phyloP scores from a whole-genome alignment of 2,329 filamentous ascomycete species.

The Apiospora aurea region DNA sequence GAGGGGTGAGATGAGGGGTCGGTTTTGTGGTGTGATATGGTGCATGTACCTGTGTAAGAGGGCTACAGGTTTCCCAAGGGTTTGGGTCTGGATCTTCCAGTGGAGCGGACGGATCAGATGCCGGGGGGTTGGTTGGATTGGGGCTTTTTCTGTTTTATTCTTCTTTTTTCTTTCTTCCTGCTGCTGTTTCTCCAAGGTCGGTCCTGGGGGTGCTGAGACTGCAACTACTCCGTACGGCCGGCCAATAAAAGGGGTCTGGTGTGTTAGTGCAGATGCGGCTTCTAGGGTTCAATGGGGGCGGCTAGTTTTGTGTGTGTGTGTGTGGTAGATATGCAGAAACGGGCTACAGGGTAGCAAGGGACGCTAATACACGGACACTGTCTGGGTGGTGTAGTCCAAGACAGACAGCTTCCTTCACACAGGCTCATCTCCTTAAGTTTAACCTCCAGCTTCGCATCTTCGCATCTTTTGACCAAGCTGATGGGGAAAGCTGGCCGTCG shows the following conservation, averaged over 20 bases:
- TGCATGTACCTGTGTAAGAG: neutral
- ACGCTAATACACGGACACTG: neutral
- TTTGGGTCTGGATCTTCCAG: neutral
- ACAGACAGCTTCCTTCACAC: neutral
- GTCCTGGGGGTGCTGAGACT: neutral
- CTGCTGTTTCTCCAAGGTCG: neutral
- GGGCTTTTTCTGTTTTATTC: neutral
- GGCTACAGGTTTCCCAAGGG: conserved; percentile 8
- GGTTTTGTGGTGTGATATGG: neutral
- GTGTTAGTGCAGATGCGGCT: conserved; percentile 2
- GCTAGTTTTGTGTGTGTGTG: conserved; percentile 1
- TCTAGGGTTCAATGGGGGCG: neutral
- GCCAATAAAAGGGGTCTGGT: neutral
- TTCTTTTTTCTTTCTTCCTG: neutral
- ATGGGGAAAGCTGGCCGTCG: neutral
- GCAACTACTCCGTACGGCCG: neutral
- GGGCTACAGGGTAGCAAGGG: neutral
- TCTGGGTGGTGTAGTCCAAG: neutral
- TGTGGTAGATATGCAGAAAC: neutral
- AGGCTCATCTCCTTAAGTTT: neutral
- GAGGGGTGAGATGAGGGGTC: too few relatives aligned
- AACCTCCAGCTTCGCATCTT: neutral
- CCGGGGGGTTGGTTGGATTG: neutral
- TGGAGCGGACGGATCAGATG: neutral
- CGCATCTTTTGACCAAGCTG: neutral